Evolutionary conservation across 495 filamentous ascomycete species (phyloP), one percentile per base, ranked within the genome.

Genomic region (Usnea hakonensis): DNA sequence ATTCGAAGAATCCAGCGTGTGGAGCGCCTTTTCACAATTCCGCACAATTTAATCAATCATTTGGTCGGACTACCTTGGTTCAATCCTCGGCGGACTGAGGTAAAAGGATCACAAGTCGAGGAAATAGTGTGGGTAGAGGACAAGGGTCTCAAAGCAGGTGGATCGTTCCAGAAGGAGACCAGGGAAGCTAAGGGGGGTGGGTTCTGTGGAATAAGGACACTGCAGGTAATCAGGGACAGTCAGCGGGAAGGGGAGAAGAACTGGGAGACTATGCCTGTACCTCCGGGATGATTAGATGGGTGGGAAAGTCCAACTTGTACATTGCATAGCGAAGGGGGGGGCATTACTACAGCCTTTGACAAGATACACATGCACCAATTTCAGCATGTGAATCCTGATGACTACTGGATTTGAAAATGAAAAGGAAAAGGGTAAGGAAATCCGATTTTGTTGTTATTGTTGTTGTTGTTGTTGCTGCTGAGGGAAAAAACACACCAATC

Each of bases 61-160:
- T 54, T 85, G 4, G 71, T 77, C 32, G 78, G 80, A 10, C 68
- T 85, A 38, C 84, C 86, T 6, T 77, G 79, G 69, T 71, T 75
- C 28, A 87, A 88, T 64, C 78, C 83, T 48, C 80, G 83, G 21
- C 78, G 86, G 0, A 71, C 74, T 0, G 83, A 87, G 58, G 64
- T 75, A 37, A 75, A 76, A 54, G 84, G 84, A 3, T 73, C 85
- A 63, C 64, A 60, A n/a, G 79, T 86, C 5, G 67, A 72, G 28
- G 80, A 85, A 67, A 79, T 72, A 38, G 74, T 81, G 14, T 88
- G 79, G 85, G 74, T 81, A 8, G 60, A 73, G 8, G 63, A 77
- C 60, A 69, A 55, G 32, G 61, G 46, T 32, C 63, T 65, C 61
- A 59, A 65, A 53, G 72, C 70, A 14, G 70, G 69, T 30, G 76